phyloP scores from a whole-genome alignment of 805 yeast genomes.

The Wickerhamomyces bovis region DNA sequence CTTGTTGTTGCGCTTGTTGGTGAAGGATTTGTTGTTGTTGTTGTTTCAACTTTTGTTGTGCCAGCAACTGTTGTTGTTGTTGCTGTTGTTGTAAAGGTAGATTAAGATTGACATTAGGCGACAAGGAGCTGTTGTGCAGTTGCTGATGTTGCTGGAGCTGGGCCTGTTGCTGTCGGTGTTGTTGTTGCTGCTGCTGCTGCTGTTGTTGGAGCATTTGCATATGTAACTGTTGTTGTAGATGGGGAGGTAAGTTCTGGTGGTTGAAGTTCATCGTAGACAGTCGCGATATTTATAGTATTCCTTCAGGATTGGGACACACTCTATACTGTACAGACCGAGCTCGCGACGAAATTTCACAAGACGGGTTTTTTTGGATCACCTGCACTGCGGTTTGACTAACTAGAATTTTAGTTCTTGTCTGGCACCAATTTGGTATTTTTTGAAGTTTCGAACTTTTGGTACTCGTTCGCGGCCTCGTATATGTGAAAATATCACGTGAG shows the following conservation, averaged over 20 bases:
- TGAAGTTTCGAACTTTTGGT: neutral
- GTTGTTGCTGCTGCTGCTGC: constrained; percentile 10
- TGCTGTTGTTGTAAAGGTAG: constrained; percentile 19
- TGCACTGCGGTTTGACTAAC: neutral
- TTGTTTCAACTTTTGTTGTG: constrained; percentile 21
- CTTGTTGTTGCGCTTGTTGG: constrained; percentile 15
- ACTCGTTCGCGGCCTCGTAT: neutral
- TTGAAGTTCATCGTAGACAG: constrained; percentile 6
- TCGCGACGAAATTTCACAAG: neutral
- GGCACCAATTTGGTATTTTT: neutral
- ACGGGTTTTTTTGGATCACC: neutral
- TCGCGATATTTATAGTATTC: no score
- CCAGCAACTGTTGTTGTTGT: constrained; percentile 20
- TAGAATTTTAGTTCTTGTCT: neutral
- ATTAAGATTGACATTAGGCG: constrained; percentile 2
- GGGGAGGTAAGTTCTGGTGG: constrained; percentile 13
- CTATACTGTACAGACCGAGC: neutral
- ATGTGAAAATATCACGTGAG: no score
- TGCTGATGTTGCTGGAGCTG: constrained; percentile 8
- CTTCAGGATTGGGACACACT: neutral
- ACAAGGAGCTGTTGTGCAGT: constrained; percentile 5
- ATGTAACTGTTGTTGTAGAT: constrained; percentile 19
- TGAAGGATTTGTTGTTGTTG: constrained; percentile 19
- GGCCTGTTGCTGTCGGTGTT: constrained; percentile 9
- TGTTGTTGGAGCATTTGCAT: constrained; percentile 12